These are phyloP conservation scores for Podaxis sp. DNA, from an alignment of 768 basidiomycete genomes.

Conservation along the genomic window DNA sequence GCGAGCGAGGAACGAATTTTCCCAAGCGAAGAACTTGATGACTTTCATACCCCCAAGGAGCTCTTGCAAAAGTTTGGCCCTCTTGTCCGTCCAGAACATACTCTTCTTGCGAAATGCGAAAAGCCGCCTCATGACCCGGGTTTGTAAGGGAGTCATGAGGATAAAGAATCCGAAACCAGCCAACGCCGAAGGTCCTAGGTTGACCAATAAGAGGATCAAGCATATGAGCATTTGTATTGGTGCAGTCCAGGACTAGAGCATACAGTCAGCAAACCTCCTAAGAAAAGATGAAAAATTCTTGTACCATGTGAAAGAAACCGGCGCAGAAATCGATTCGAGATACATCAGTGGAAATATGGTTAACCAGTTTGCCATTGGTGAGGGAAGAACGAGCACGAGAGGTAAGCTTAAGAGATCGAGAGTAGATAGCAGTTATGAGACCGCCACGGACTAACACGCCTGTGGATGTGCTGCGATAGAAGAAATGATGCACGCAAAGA, in stretches of 20 bases:
- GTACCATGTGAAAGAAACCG: constrained; percentile 73
- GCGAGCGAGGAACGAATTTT: constrained; percentile 73
- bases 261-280: background rate
- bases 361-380: constrained; percentile 87
- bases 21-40: constrained; percentile 93
- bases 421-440: constrained; percentile 85
- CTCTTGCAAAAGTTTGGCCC: constrained; percentile 88
- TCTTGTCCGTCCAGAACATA: constrained; percentile 90
- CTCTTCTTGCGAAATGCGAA: constrained; percentile 68
- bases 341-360: constrained; percentile 91
- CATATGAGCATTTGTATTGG: constrained; percentile 80
- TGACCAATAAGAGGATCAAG: constrained; percentile 68
- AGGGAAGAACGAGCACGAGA: constrained; percentile 77
- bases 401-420: constrained; percentile 72
- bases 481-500: constrained; percentile 77
- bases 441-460: constrained; percentile 85
- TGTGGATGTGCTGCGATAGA: constrained; percentile 69
- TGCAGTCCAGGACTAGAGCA: constrained; percentile 58
- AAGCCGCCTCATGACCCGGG: constrained; percentile 67
- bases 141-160: constrained; percentile 72
- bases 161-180: constrained; percentile 63
- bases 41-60: constrained; percentile 87
- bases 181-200: constrained; percentile 65
- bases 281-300: constrained; percentile 6
- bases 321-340: constrained; percentile 89